A percentile compares a stretch with the other conserved stretches of the same genome.
Conservation (phyloP, 73 alveolate species). For the Stentor roeselii region DNA sequence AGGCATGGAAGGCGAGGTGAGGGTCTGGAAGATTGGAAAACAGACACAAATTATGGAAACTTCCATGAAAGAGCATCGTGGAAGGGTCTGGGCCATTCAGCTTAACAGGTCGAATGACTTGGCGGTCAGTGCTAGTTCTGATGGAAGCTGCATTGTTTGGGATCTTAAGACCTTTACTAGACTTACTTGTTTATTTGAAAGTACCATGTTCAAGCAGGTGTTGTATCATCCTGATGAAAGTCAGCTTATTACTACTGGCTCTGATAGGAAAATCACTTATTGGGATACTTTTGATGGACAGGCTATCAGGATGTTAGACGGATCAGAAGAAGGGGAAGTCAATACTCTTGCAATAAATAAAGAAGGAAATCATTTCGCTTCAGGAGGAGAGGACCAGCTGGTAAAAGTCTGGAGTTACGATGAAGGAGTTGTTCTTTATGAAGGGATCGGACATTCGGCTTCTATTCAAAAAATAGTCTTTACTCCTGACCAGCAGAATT, state of each 20-base stretch:
- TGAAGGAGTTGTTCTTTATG: constrained; percentile 64
- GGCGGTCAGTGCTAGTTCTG: constrained; percentile 97
- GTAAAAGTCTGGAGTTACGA: constrained; percentile 97
- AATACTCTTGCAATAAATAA: constrained; percentile 93
- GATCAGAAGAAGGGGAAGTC: constrained; percentile 97
- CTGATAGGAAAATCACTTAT: constrained; percentile 90
- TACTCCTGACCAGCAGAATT: constrained; percentile 79
- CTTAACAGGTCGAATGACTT: constrained; percentile 72
- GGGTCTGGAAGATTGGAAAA: constrained; percentile 92
- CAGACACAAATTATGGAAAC: constrained; percentile 89
- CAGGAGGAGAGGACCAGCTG: constrained; percentile 97
- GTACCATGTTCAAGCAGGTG: constrained; percentile 96
- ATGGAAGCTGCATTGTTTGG: constrained; percentile 98
- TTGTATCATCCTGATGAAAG: constrained; percentile 98
- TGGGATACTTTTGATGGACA: constrained; percentile 97
- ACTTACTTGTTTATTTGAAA: constrained; percentile 94
- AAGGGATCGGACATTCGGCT: constrained; percentile 92
- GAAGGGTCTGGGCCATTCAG: constrained; percentile 89
- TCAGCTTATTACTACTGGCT: constrained; percentile 94
- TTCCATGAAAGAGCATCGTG: constrained; percentile 95
- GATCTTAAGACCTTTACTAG: constrained; percentile 88
- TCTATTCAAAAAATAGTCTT: constrained; percentile 74
- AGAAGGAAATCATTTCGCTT: constrained; percentile 95
- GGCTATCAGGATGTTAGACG: constrained; percentile 96
- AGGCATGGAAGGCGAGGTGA: constrained; percentile 97